These are phyloP conservation scores for Solanum aculeatissimum DNA, from an alignment of 305 asterid genomes.

Conservation along the genomic window DNA sequence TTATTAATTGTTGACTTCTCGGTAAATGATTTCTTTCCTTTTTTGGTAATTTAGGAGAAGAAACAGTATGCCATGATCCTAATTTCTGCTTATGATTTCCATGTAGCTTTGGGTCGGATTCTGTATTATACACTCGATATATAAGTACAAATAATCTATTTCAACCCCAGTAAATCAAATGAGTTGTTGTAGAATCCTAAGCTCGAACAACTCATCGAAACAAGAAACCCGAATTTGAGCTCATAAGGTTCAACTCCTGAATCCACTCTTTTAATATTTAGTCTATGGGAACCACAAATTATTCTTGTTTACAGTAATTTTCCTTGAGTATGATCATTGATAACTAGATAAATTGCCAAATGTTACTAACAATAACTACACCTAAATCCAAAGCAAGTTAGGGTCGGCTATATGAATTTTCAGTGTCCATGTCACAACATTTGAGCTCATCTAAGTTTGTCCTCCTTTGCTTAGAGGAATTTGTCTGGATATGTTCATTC, in stretches of 20 bases:
- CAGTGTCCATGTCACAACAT: neutral
- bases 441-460: neutral
- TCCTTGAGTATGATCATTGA: neutral
- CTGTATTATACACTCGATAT: neutral
- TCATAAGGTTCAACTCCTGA: neutral
- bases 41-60: neutral
- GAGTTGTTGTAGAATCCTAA: neutral
- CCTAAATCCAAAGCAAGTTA: neutral
- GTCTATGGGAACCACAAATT: neutral
- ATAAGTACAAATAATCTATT: neutral
- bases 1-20: neutral
- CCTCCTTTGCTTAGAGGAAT: neutral
- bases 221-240: neutral
- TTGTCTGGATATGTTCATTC: neutral
- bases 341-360: neutral
- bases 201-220: neutral
- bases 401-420: neutral
- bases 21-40: neutral
- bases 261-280: neutral
- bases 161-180: neutral
- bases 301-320: neutral
- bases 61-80: neutral
- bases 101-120: neutral
- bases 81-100: neutral
- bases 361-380: neutral